Conservation (phyloP, 805 yeast species). For the Kluyveromyces siamensis region DNA sequence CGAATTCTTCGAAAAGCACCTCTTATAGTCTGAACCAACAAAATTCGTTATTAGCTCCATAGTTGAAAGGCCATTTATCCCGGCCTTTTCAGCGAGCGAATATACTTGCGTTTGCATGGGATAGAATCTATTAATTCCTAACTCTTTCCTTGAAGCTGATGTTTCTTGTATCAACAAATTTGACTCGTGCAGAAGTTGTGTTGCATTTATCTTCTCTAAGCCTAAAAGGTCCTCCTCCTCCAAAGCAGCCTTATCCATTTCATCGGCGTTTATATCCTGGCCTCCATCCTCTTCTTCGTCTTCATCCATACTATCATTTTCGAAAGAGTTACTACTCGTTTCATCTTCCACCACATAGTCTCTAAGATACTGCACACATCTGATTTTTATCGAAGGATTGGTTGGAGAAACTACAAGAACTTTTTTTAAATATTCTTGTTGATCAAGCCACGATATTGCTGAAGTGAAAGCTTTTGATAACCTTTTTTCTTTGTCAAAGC, state of each 20-base stretch:
- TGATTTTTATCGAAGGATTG: constrained; percentile 39
- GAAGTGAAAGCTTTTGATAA: constrained; percentile 40
- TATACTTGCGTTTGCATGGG: constrained; percentile 61
- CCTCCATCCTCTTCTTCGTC: constrained; percentile 23
- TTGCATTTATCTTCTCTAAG: constrained; percentile 20
- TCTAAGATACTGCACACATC: constrained; percentile 35
- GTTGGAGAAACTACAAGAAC: constrained; percentile 42
- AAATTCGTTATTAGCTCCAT: constrained; percentile 42
- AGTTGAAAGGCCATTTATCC: constrained; percentile 47
- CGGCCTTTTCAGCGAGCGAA: constrained; percentile 35
- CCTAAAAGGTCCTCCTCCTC: constrained; percentile 28
- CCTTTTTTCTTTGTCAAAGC: constrained; percentile 35
- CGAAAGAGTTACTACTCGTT: constrained; percentile 16
- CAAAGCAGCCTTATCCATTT: constrained; percentile 12
- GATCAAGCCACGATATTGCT: constrained; percentile 37
- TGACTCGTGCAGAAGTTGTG: constrained; percentile 20
- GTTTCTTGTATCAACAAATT: constrained; percentile 18
- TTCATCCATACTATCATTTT: constrained; percentile 17
- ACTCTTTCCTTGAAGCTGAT: constrained; percentile 5
- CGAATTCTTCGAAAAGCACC: constrained; percentile 43
- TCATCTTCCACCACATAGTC: constrained; percentile 31
- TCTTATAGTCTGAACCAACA: constrained; percentile 45
- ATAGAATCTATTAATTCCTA: constrained; percentile 40
- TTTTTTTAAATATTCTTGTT: constrained; percentile 38
- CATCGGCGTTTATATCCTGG: constrained; percentile 24